Base-by-base conservation (phyloP, 495 filamentous ascomycete genomes). In the Penicillium subrubescens region DNA sequence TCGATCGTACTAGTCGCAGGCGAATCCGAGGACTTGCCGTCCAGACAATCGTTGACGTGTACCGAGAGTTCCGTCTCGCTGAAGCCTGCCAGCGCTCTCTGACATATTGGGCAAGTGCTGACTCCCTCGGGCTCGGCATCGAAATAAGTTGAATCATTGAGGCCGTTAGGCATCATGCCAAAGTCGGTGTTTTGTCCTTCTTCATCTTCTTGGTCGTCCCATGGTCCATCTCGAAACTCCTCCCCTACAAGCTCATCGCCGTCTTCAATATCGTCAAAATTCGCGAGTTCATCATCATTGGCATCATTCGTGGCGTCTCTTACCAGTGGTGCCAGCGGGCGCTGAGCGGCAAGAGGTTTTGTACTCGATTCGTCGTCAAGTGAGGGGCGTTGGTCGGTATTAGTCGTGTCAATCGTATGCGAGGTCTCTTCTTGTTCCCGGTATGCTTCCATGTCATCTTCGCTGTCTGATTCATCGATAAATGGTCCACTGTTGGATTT, bases 1-100 rank as follows among this genome's bases (percentile, higher is more conserved):
- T 84, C 79, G 23, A 88, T 62, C 8, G 85, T 82, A 1, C 29
- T 11, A 0, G 39, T 51, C 4, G 39, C n/a, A n/a, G 60, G 15
- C 15, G 35, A 23, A 17, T 17, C 51, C 34, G 60, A 46, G 52
- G 82, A 77, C 15, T 89, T 90, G 0, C 92, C 92, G 77, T 99
- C 95, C 14, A 99, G 79, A 77, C 95, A 99, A 41, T 87, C 85
- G 72, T 99, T 99, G 61, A 98, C 95, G 73, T 99, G 95, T 8
- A 83, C 65, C 10, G 85, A 83, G 21, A 80, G 78, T 35, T 83
- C 86, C 56, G 83, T 81, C 54, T 90, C 82, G 35, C 73, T 84
- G 41, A 90, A 71, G 3, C 87, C 87, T 3, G 69, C 77, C 19
- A 97, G 74, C 68, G 76, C 86, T 35, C 77, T 78, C 67, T 84